Percentiles rank a stretch among this genome's conserved stretches.
phyloP scores from a whole-genome alignment of 768 basidiomycete genomes.

The Naematelia aurantialba region DNA sequence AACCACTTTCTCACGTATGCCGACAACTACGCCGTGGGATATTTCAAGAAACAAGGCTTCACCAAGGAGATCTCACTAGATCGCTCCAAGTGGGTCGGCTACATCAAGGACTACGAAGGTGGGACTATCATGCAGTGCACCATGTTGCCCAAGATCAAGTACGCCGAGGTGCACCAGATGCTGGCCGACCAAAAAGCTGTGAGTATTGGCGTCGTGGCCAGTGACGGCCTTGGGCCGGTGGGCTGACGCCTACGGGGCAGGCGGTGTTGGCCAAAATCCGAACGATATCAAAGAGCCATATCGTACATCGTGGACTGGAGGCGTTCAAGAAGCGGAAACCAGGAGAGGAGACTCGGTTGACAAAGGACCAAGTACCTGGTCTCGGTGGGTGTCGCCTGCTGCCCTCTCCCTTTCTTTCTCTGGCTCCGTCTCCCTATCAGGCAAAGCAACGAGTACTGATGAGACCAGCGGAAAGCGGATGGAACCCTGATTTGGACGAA shows the following conservation, averaged over 20 bases:
- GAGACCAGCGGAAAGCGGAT: conserved; percentile 77
- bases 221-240: neutral
- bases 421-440: no score
- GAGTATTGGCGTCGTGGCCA: no score
- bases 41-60: conserved; percentile 99
- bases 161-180: conserved; percentile 72
- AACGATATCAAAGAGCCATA: conserved; percentile 76
- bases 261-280: conserved; percentile 85
- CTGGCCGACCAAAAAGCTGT: conserved; percentile 75
- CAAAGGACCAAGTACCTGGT: conserved; percentile 81
- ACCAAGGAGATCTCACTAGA: conserved; percentile 94
- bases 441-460: conserved; percentile 3
- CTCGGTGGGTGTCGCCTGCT: conserved; percentile 66
- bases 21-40: conserved; percentile 97
- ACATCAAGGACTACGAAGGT: conserved; percentile 99
- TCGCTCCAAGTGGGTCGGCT: conserved; percentile 90
- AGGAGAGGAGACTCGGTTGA: conserved; percentile 52
- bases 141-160: conserved; percentile 88
- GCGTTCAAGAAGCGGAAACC: conserved; percentile 65
- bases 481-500: conserved; percentile 77
- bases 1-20: conserved; percentile 96
- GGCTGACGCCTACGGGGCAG: conserved; percentile 30
- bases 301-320: conserved; percentile 73
- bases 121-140: conserved; percentile 95
- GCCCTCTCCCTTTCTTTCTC: conserved; percentile 1